A percentile compares a stretch with the other conserved stretches of the same genome.
These are phyloP conservation scores for Noccaea bulbosa DNA, from an alignment of 345 rosid genomes.

Conservation along the genomic window DNA sequence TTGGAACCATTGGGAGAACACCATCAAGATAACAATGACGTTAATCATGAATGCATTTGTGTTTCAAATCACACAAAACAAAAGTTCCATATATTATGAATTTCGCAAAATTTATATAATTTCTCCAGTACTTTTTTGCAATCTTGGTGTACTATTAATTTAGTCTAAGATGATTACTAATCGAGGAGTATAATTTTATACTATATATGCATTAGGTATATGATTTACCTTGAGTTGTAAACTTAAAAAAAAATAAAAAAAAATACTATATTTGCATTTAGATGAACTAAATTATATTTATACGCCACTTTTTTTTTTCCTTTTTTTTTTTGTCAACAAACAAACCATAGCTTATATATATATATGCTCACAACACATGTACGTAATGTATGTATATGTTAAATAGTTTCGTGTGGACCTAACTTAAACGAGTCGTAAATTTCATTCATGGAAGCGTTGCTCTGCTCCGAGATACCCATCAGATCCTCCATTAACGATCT, in stretches of 20 bases:
- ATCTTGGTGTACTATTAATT: too few relatives aligned
- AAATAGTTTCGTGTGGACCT: constrained; percentile 34
- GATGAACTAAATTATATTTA: not conserved
- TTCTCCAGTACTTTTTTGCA: too few relatives aligned
- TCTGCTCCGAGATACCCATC: constrained; percentile 48
- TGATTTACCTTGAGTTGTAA: too few relatives aligned
- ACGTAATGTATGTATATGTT: constrained; percentile 20
- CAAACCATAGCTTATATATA: constrained; percentile 34
- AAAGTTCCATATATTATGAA: not conserved
- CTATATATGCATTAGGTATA: not conserved
- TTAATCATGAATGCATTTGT: constrained; percentile 18
- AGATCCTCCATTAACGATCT: constrained; percentile 35
- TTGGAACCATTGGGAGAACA: constrained; percentile 11
- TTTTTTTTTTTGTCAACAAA: not conserved
- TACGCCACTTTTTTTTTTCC: not conserved
- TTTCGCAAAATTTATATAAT: not conserved
- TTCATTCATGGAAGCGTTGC: constrained; percentile 50
- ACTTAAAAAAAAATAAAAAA: too few relatives aligned
- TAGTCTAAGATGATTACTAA: too few relatives aligned
- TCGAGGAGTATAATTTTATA: not conserved
- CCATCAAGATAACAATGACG: not conserved
- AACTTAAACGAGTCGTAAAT: constrained; percentile 36
- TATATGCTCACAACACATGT: constrained; percentile 5
- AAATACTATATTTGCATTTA: not conserved
- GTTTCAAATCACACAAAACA: constrained; percentile 2